Percentiles rank a stretch among this genome's conserved stretches.
phyloP scores from a whole-genome alignment of 75 land plant genomes.

The Cunninghamia lanceolata region DNA sequence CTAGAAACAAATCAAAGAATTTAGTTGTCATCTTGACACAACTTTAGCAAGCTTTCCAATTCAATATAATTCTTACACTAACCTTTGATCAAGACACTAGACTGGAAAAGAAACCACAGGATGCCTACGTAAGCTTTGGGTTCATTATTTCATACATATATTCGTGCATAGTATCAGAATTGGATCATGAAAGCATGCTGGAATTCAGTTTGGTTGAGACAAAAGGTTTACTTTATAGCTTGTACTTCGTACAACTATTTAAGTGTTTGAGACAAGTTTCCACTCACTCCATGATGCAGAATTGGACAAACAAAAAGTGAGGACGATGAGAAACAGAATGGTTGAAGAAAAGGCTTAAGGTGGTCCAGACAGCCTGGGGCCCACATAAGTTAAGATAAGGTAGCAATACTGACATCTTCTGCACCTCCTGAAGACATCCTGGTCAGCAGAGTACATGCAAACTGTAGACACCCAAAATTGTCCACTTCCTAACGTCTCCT shows the following conservation, averaged over 20 bases:
- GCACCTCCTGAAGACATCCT: no score
- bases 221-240: background rate
- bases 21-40: background rate
- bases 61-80: background rate
- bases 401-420: no score
- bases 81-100: background rate
- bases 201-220: background rate
- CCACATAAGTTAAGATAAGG: no score
- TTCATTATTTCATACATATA: background rate
- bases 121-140: background rate
- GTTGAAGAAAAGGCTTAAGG: no score
- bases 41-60: background rate
- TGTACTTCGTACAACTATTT: background rate
- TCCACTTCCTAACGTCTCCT: no score
- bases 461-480: no score
- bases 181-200: background rate
- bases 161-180: background rate
- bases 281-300: background rate
- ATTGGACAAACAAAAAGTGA: background rate
- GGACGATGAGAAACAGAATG: no score
- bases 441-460: no score
- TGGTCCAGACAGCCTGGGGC: no score
- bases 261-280: background rate
- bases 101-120: background rate
- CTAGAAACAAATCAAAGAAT: conserved; percentile 20